Percentiles rank a stretch among this genome's conserved stretches.
phyloP scores from a whole-genome alignment of 2,329 filamentous ascomycete genomes.

The Aspergillus sclerotialis region DNA sequence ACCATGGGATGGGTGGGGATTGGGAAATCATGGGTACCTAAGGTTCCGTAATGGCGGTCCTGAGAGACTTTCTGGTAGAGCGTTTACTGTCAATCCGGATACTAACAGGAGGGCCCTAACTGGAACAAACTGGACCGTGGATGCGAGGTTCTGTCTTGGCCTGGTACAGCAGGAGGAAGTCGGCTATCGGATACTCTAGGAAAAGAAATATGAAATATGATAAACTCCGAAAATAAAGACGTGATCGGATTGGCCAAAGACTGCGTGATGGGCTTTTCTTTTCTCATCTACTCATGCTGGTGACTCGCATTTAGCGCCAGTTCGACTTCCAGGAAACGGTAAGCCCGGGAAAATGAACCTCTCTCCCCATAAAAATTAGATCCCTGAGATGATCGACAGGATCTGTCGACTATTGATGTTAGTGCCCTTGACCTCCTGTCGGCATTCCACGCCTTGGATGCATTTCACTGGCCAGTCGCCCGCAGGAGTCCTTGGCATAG shows the following conservation, averaged over 20 bases:
- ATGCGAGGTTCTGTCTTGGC: too few relatives aligned
- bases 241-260: neutral
- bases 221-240: conserved; percentile 10
- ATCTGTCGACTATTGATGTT: conserved; percentile 35
- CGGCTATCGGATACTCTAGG: neutral
- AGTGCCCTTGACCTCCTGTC: conserved; percentile 24
- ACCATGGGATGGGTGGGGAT: neutral
- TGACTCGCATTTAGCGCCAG: too few relatives aligned
- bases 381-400: conserved; percentile 29
- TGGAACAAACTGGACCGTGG: too few relatives aligned
- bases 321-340: too few relatives aligned
- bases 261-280: too few relatives aligned
- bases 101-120: neutral
- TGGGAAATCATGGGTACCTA: too few relatives aligned
- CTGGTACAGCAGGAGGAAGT: too few relatives aligned
- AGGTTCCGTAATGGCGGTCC: neutral
- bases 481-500: neutral
- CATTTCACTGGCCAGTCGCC: neutral
- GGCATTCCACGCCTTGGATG: conserved; percentile 14
- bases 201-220: too few relatives aligned
- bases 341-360: too few relatives aligned
- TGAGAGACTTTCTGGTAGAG: neutral
- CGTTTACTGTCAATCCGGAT: neutral
- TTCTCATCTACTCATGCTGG: too few relatives aligned
- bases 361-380: too few relatives aligned